phyloP scores from a whole-genome alignment of 129 eudicot species.

The Pulicaria dysenterica region DNA sequence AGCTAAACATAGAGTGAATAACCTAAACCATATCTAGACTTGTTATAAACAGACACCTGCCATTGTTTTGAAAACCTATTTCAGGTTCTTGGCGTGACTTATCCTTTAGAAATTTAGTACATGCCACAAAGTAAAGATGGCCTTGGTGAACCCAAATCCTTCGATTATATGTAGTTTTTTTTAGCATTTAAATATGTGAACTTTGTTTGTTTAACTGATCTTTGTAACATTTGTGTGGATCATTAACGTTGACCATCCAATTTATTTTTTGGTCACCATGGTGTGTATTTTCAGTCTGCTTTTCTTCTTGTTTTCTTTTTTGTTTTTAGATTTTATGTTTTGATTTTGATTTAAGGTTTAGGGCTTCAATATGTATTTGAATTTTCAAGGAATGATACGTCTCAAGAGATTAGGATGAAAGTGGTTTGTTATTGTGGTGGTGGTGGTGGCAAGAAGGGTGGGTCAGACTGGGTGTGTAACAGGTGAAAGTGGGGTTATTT shows the following conservation, averaged over 20 bases:
- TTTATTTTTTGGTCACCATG: background rate
- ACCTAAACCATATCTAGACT: background rate
- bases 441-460: background rate
- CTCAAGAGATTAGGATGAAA: background rate
- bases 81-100: background rate
- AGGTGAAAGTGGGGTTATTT: too few species aligned
- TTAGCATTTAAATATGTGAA: background rate
- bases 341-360: background rate
- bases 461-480: background rate
- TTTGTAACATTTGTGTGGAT: background rate
- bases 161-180: background rate
- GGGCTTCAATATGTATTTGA: background rate
- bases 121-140: background rate
- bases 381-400: background rate
- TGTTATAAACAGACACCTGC: slow-evolving; percentile 7
- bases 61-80: background rate
- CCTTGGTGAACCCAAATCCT: background rate
- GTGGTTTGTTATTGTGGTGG: background rate
- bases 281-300: background rate
- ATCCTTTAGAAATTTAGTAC: background rate
- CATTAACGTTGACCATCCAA: background rate
- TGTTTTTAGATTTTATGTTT: background rate
- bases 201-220: background rate
- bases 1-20: background rate
- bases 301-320: background rate